Evolutionary conservation across 2,329 filamentous ascomycete species (phyloP), one percentile per base, ranked within the genome.

Genomic region (Blastomyces silverae): DNA sequence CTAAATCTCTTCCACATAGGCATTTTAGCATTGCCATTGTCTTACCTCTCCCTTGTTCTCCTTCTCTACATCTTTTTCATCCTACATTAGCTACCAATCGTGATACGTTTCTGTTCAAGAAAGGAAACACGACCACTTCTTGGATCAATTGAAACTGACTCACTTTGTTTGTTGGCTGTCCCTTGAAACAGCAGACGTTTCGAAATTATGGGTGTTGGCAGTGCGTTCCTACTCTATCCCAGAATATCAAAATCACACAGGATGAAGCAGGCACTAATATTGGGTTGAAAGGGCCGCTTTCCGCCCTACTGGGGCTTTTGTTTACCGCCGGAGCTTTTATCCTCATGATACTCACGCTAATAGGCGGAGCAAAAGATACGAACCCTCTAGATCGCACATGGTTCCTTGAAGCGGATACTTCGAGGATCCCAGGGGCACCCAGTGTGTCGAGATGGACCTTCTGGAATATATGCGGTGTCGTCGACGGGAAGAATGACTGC

Each of bases 371-470:
- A 42, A 77, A 79, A 64, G 79, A 85, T 71, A 74, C 73, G 55
- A 79, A 72, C 17, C 87, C 87, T 1, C 80, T 95, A 64, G 85
- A 89, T 76, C 80, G 87, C 66, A 91, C 92, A 69, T 97, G 91
- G 79, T 96, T 97, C 81, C 85, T 97, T 42, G 83, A 89, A 73
- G 90, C 90, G 71, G 84, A 89, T 73, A 96, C 92, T 0, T 80
- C 79, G 42, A 85, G 82, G 73, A 92, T 96, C 73, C 80, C 84
- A 2, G 87, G 87, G 59, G 88, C 91, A 15, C 85, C 87, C 62
- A 67, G 81, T 61, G 71, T 83, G 22, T 88, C 91, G 15, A 87
- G 93, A 79, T 97, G 93, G 93, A 95, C 92, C 46, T 96, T 89
- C 79, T 94, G 95, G 82, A 88, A 90, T 76, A 81, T 95, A 67